Base-by-base conservation (phyloP, 768 basidiomycete species). In the Myochromella boudieri region DNA sequence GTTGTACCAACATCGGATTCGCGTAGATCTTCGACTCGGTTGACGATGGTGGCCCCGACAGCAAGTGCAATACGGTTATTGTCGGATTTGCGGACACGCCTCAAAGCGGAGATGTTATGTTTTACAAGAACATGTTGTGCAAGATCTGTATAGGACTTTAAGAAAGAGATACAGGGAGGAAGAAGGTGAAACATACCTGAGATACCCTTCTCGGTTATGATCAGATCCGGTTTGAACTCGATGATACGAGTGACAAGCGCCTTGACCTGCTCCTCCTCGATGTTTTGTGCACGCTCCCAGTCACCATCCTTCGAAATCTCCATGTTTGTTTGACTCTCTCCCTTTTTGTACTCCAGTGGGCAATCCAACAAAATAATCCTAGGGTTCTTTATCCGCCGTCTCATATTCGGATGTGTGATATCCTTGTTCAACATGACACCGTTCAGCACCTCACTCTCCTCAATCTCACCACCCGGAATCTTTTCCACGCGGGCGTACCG, bases 381-480 rank as follows among this genome's bases (percentile, higher is more conserved):
- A 3, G 95, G 97, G 54, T 91, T 89, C 51, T 75, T 80, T 64
- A 98, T 98, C 55, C 92, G 75, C 46, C 97, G 68, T 44, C 95
- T 75, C 97, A 98, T 99, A 56, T 90, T 85, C 8, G 97, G 95
- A 68, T 98, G 97, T 0, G 93, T 97, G 58, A 99, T 89, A 63
- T 98, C 97, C 76, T 99, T 98, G 81, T 98, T 99, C 58, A 98
- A 68, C 87, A 99, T 93, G 44, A 99, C 87, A 37, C 97, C 95
- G 43, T 76, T 81, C 46, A 98, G 66, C 3, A 98, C 95, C 50
- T 72, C 69, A 49, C 87, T 91, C 50, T 95, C 80, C 70, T 99
- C 97, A 58, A 99, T 97, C 68, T 95, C 94, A 9, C 95, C 95
- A 7, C 97, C 97, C 1, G 97, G 93, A 8, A 99, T 78, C 71